phyloP scores from a whole-genome alignment of 2,329 filamentous ascomycete genomes.

The Hypomyces rosellus region DNA sequence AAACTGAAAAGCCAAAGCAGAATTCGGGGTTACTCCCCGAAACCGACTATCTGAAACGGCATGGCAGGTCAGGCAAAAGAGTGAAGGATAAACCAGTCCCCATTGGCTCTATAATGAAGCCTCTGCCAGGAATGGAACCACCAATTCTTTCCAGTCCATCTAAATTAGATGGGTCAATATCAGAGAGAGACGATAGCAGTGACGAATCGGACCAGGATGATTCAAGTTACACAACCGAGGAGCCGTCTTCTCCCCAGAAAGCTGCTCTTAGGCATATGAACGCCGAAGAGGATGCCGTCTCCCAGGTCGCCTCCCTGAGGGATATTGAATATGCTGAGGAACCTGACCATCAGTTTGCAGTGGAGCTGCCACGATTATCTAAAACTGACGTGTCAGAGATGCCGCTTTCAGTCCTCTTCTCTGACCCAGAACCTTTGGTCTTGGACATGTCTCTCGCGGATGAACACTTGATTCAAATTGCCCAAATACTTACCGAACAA shows the following conservation, averaged over 20 bases:
- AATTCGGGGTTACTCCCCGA: constrained; percentile 34
- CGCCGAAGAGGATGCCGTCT: constrained; percentile 47
- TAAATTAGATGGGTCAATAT: constrained; percentile 30
- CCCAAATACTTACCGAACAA: constrained; percentile 67
- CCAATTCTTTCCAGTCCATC: constrained; percentile 27
- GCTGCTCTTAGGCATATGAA: constrained; percentile 36
- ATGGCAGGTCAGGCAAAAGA: constrained; percentile 35
- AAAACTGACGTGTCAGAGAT: constrained; percentile 44
- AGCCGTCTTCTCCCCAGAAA: constrained; percentile 44
- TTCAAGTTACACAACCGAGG: constrained; percentile 44
- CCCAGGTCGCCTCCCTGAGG: constrained; percentile 44
- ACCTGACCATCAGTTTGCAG: constrained; percentile 39
- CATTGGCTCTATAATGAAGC: constrained; percentile 20
- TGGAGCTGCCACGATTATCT: constrained; percentile 44
- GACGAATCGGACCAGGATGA: constrained; percentile 51
- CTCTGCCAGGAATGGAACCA: constrained; percentile 21
- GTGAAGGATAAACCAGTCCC: constrained; percentile 22
- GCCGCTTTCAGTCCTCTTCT: constrained; percentile 49
- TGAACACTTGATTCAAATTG: constrained; percentile 58
- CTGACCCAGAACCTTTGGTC: constrained; percentile 49
- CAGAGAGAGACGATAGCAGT: constrained; percentile 45
- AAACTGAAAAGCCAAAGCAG: constrained; percentile 23
- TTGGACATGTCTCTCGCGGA: constrained; percentile 43
- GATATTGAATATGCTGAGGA: constrained; percentile 43
- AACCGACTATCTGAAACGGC: constrained; percentile 43